These are phyloP conservation scores for Diaporthe caulivora DNA, from an alignment of 2,329 filamentous ascomycete species.

Conservation along the genomic window DNA sequence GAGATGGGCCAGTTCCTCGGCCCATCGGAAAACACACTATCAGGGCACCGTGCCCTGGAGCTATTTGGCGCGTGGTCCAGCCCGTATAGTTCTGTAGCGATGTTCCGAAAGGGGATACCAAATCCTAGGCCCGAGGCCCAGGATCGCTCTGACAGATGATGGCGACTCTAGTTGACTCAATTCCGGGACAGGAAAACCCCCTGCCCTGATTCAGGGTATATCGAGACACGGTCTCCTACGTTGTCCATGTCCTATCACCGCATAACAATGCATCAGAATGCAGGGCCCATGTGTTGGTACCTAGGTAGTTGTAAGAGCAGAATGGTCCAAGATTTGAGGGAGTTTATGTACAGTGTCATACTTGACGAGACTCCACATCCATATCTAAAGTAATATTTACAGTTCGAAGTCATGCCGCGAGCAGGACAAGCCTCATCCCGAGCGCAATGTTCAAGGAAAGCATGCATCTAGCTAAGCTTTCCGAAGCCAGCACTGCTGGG, in stretches of 20 bases:
- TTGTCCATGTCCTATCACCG: too few species aligned
- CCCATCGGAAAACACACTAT: not conserved
- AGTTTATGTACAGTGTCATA: not conserved
- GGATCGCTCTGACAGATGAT: not conserved
- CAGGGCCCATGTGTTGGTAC: too few species aligned
- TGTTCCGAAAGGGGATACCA: not conserved
- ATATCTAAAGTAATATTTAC: not conserved
- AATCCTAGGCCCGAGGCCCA: not conserved
- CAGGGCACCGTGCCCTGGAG: not conserved
- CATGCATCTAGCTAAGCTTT: not conserved
- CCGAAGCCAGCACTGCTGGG: slow-evolving; percentile 22
- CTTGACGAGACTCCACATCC: not conserved
- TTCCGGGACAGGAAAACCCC: too few species aligned
- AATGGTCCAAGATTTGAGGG: too few species aligned
- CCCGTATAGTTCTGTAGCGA: not conserved
- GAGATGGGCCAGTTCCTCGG: not conserved
- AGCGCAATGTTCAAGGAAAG: not conserved
- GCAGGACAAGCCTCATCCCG: not conserved
- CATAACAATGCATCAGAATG: too few species aligned
- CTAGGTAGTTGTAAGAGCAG: too few species aligned
- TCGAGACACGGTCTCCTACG: too few species aligned
- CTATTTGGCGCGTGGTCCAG: not conserved
- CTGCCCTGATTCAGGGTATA: too few species aligned
- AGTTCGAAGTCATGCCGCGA: not conserved
- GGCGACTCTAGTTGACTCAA: too few species aligned